Base-by-base conservation (phyloP, 2,329 filamentous ascomycete genomes). In the Cladosporium velox region DNA sequence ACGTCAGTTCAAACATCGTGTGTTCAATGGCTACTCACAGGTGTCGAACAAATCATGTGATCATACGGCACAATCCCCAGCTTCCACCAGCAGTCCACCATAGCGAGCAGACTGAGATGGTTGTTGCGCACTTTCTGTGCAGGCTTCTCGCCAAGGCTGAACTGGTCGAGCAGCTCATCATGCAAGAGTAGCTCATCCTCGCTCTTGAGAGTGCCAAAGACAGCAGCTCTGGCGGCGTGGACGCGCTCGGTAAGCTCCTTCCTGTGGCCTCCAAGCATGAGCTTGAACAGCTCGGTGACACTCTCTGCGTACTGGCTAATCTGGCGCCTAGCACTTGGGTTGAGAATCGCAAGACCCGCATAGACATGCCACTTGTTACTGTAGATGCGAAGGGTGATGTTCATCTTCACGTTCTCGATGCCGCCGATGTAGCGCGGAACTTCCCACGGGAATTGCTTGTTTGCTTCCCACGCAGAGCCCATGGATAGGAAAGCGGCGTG, bases 341-440 rank as follows among this genome's bases (percentile, higher is more conserved):
- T 99, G 66, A 99, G 86, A 75, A 99, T 99, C 12, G 96, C 95
- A 10, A 99, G 89, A 0, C 95, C 95, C 24, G 95, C 95, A 78
- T 99, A 99, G 66, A 99, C 95, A 82, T 99, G 96, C 96, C 96
- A 99, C 79, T 98, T 99, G 79, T 97, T 96, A 67, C 90, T 90
- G 82, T 98, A 99, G 81, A 99, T 98, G 72, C 95, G 93, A 71
- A 99, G 83, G 72, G 93, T 98, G 72, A 98, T 89, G 81, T 99
- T 99, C 82, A 98, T 97, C 82, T 99, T 99, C 73, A 98, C 94
- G 78, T 99, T 99, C 79, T 99, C 95, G 74, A 99, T 96, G 62
- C 95, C 96, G 66, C 95, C 95, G 4, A 97, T 88, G 79, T 98
- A 99, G 69, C 95, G 92, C n/a, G 89, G 88, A 57, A 94, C 88